phyloP scores from a whole-genome alignment of 2,329 filamentous ascomycete genomes.

The Stemphylium vesicarium region DNA sequence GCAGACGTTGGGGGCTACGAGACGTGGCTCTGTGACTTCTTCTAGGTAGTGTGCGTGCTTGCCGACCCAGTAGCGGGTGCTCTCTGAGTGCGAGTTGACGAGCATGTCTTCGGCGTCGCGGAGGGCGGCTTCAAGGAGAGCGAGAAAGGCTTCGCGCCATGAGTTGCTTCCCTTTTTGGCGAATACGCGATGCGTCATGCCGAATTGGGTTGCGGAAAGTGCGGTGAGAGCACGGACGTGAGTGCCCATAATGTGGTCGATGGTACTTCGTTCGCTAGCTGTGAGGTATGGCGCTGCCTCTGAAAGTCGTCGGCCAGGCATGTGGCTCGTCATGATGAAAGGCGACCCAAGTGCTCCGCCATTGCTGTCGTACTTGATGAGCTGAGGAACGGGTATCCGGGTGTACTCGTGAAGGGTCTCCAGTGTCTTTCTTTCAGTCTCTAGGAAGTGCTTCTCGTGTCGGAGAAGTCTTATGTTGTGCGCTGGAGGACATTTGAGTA shows the following conservation, averaged over 20 bases:
- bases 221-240: slow-evolving; percentile 53
- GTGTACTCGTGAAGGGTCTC: slow-evolving; percentile 47
- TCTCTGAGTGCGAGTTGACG: slow-evolving; percentile 62
- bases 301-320: slow-evolving; percentile 44
- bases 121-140: slow-evolving; percentile 59
- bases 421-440: slow-evolving; percentile 49
- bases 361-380: slow-evolving; percentile 49
- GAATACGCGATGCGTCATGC: slow-evolving; percentile 56
- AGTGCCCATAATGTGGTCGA: slow-evolving; percentile 51
- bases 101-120: slow-evolving; percentile 66
- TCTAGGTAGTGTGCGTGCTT: slow-evolving; percentile 56
- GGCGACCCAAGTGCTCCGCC: slow-evolving; percentile 37
- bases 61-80: slow-evolving; percentile 58
- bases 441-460: slow-evolving; percentile 51
- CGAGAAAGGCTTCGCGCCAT: slow-evolving; percentile 61
- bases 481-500: slow-evolving; percentile 52
- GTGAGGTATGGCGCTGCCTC: slow-evolving; percentile 44
- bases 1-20: slow-evolving; percentile 60
- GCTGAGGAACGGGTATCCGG: slow-evolving; percentile 46
- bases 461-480: slow-evolving; percentile 49
- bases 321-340: slow-evolving; percentile 43
- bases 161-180: slow-evolving; percentile 54
- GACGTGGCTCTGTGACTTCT: slow-evolving; percentile 57
- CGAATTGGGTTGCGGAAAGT: slow-evolving; percentile 58
- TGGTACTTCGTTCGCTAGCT: slow-evolving; percentile 39